Conservation (phyloP, 805 yeast species). For the Candida ascalaphidarum region DNA sequence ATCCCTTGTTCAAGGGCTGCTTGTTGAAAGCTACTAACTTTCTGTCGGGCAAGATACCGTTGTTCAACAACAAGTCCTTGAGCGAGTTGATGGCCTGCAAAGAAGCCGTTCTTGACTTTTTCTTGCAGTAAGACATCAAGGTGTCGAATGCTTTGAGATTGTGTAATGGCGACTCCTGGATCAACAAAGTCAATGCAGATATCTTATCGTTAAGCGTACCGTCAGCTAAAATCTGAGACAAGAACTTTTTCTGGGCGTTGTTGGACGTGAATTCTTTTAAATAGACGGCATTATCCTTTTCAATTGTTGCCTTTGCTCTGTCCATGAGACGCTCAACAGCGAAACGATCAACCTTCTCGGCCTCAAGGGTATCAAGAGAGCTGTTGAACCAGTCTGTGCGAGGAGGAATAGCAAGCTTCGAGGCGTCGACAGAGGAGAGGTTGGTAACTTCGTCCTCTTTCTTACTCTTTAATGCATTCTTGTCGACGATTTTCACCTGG, state of each 20-base stretch:
- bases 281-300: slow-evolving; percentile 63
- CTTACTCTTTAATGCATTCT: slow-evolving; percentile 9
- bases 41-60: slow-evolving; percentile 81
- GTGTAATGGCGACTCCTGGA: slow-evolving; percentile 94
- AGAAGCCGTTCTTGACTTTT: slow-evolving; percentile 90
- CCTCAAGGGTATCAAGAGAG: slow-evolving; percentile 20
- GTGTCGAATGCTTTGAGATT: slow-evolving; percentile 78
- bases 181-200: slow-evolving; percentile 83
- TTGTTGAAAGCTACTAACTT: slow-evolving; percentile 74
- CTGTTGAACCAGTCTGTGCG: slow-evolving; percentile 71
- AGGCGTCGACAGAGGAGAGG: slow-evolving; percentile 44
- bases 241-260: slow-evolving; percentile 77
- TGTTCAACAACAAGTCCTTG: slow-evolving; percentile 76
- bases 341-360: slow-evolving; percentile 37
- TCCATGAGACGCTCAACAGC: slow-evolving; percentile 54
- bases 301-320: slow-evolving; percentile 59
- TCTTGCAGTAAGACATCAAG: slow-evolving; percentile 68
- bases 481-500: slow-evolving; percentile 7
- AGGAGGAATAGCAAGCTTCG: slow-evolving; percentile 50
- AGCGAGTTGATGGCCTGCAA: slow-evolving; percentile 83
- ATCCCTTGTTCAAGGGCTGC: slow-evolving; percentile 43
- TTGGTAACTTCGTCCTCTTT: slow-evolving; percentile 20
- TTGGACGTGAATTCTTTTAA: slow-evolving; percentile 66
- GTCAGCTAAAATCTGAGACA: slow-evolving; percentile 76
- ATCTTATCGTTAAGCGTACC: slow-evolving; percentile 96